Evolutionary conservation across 2,329 filamentous ascomycete genomes (phyloP).

Genomic region (Fusarium veterinarium): DNA sequence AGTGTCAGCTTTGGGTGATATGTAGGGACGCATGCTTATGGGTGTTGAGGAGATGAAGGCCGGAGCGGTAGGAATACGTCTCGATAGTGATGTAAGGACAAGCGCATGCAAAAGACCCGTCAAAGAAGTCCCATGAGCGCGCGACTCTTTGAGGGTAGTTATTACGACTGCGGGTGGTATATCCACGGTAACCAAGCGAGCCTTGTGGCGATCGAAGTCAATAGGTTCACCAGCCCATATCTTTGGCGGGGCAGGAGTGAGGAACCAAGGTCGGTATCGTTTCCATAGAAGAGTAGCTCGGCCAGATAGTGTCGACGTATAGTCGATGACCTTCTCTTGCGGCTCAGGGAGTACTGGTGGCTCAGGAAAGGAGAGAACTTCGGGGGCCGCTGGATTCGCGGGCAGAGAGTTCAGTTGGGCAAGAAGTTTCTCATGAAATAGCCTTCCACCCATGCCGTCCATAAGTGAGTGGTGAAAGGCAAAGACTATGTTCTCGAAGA

Average conservation of each 20-base stretch:
- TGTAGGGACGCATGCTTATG: conserved; percentile 58
- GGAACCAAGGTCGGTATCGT: conserved; percentile 54
- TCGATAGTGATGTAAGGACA: conserved; percentile 54
- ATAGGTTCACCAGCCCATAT: conserved; percentile 55
- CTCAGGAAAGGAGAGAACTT: conserved; percentile 44
- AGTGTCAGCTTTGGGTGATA: conserved; percentile 43
- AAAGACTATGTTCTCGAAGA: conserved; percentile 57
- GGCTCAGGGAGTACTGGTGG: conserved; percentile 50
- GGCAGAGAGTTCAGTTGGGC: conserved; percentile 52
- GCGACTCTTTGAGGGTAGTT: conserved; percentile 53
- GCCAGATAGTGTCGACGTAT: conserved; percentile 55
- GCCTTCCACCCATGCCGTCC: conserved; percentile 61
- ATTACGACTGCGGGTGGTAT: conserved; percentile 46
- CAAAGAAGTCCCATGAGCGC: conserved; percentile 57
- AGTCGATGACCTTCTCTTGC: conserved; percentile 56
- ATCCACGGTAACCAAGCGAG: conserved; percentile 53
- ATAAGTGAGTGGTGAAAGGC: conserved; percentile 64
- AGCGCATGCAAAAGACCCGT: conserved; percentile 63
- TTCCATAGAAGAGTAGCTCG: conserved; percentile 55
- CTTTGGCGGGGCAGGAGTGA: conserved; percentile 44
- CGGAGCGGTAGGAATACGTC: conserved; percentile 50
- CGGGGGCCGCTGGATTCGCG: neutral
- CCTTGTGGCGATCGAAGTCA: conserved; percentile 49
- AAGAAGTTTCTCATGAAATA: conserved; percentile 62
- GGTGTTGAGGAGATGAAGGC: conserved; percentile 56